A percentile compares a stretch with the other conserved stretches of the same genome.
Conservation (phyloP, 371 early-diverging fungal genomes). For the Actinomortierella ambigua region DNA sequence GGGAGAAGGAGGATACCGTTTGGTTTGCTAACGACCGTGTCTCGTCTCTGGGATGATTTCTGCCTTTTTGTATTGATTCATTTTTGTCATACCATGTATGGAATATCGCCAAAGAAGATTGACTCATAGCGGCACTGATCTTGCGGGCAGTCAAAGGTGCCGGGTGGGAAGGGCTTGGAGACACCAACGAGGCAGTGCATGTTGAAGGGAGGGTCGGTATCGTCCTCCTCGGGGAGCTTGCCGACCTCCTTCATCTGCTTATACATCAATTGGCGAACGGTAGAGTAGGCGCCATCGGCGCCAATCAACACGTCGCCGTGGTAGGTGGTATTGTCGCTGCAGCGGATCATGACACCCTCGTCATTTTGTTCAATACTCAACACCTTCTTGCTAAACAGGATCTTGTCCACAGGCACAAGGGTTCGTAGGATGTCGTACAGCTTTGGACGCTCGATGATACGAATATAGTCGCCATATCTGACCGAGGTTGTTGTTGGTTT, state of each 20-base stretch:
- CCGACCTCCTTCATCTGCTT: constrained; percentile 15
- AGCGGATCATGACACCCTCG: constrained; percentile 12
- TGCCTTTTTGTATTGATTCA: too few relatives aligned
- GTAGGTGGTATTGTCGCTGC: constrained; percentile 23
- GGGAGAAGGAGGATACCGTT: too few relatives aligned
- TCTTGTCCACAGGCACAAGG: constrained; percentile 2
- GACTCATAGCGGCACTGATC: too few relatives aligned
- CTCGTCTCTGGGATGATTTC: too few relatives aligned
- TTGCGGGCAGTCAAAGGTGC: too few relatives aligned
- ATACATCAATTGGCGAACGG: constrained; percentile 22
- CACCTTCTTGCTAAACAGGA: constrained; percentile 11
- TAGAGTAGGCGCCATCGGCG: constrained; percentile 23
- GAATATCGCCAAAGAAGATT: too few relatives aligned
- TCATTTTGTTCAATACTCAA: neutral
- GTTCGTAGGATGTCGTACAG: constrained; percentile 9
- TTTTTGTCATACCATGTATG: too few relatives aligned
- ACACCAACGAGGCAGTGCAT: constrained; percentile 21
- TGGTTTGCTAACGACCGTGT: too few relatives aligned
- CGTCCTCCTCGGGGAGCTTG: constrained; percentile 2
- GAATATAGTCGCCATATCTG: too few relatives aligned
- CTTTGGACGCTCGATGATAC: constrained; percentile 6
- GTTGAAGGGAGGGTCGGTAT: constrained; percentile 1
- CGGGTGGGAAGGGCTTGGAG: constrained; percentile 6
- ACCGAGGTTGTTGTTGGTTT: too few relatives aligned
- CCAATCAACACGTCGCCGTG: constrained; percentile 30